Evolutionary conservation across 169 alveolate genomes (phyloP).

Genomic region (Eimeria zaria): DNA sequence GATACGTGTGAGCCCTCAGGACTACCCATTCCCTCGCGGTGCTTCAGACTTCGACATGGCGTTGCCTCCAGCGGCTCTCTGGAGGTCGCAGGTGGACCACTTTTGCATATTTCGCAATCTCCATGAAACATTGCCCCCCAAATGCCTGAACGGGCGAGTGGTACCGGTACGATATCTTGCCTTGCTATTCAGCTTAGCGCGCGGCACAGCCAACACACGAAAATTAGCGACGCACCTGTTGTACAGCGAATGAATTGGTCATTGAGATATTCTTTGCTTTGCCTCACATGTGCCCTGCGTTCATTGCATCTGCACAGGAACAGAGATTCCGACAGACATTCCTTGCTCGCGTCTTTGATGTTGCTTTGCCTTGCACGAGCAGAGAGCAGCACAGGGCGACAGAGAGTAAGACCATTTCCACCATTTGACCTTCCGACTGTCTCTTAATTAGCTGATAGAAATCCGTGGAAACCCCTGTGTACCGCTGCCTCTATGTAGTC

Average conservation of each 20-base stretch:
- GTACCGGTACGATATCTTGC: slow-evolving; percentile 8
- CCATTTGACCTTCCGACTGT: neutral
- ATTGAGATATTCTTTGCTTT: neutral
- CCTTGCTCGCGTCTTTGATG: slow-evolving; percentile 69
- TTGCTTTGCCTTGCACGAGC: slow-evolving; percentile 79
- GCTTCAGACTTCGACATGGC: slow-evolving; percentile 65
- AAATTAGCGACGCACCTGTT: neutral
- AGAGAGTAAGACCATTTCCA: slow-evolving; percentile 4
- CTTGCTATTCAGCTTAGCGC: neutral
- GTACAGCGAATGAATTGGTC: neutral
- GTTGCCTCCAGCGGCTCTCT: slow-evolving; percentile 75
- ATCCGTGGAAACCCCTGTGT: neutral
- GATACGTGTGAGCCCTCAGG: slow-evolving; percentile 5
- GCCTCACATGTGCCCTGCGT: neutral
- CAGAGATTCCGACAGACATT: slow-evolving; percentile 73
- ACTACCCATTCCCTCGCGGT: slow-evolving; percentile 81
- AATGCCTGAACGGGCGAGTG: slow-evolving; percentile 39
- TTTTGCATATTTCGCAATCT: slow-evolving; percentile 81
- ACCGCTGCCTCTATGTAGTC: neutral
- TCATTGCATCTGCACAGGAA: slow-evolving; percentile 49
- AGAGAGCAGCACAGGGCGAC: slow-evolving; percentile 63
- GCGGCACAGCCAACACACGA: neutral
- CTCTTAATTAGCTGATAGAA: too few species aligned
- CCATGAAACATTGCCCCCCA: slow-evolving; percentile 81
- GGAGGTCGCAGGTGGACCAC: slow-evolving; percentile 84